A percentile compares a stretch with the other conserved stretches of the same genome.
Conservation (phyloP, 805 yeast genomes). For the Wickerhamiella siamensis region DNA sequence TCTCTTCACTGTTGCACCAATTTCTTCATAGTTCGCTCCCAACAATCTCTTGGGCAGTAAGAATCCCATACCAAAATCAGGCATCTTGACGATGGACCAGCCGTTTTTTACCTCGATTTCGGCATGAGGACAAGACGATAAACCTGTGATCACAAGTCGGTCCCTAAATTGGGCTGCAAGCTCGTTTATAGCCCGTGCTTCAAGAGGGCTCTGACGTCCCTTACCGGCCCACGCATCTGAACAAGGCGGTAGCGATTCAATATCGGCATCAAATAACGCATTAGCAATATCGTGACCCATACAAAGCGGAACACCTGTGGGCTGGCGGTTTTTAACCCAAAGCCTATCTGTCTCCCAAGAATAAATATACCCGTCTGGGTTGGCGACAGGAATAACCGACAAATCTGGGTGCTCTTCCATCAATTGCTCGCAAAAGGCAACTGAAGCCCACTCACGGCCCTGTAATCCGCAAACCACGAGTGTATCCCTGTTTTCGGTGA, state of each 20-base stretch:
- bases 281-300: conserved; percentile 76
- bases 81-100: conserved; percentile 1
- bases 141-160: conserved; percentile 2
- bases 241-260: conserved; percentile 44
- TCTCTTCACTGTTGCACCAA: neutral
- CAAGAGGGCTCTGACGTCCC: conserved; percentile 50
- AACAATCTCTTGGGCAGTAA: conserved; percentile 1
- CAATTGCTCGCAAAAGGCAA: conserved; percentile 41
- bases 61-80: conserved; percentile 6
- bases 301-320: conserved; percentile 50
- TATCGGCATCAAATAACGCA: conserved; percentile 56
- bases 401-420: conserved; percentile 32
- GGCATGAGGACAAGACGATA: neutral
- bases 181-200: conserved; percentile 25
- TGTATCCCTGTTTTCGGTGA: conserved; percentile 34
- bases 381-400: conserved; percentile 65
- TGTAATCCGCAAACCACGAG: conserved; percentile 72
- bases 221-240: conserved; percentile 76
- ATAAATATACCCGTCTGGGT: conserved; percentile 83
- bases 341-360: conserved; percentile 69
- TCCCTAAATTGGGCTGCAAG: conserved; percentile 2
- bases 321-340: conserved; percentile 84
- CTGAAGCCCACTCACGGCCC: conserved; percentile 82
- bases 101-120: neutral
- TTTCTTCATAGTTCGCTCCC: neutral